Evolutionary conservation across 805 yeast genomes (phyloP), one percentile per base, ranked within the genome.

Genomic region (Starmerella stigmatis): DNA sequence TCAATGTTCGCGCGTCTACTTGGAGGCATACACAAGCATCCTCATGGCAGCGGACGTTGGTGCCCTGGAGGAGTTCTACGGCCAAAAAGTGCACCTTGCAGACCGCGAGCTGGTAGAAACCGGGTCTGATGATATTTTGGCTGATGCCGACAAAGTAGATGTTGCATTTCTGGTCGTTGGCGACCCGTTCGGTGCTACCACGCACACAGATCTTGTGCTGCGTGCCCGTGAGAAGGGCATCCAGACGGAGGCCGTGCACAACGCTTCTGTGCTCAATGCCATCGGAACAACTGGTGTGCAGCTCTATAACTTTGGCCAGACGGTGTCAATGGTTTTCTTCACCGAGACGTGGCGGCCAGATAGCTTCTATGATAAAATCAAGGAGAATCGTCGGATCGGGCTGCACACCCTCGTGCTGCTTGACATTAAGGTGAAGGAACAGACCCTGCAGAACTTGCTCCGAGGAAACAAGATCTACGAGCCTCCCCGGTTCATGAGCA

Each of bases 231-330:
- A 83, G 63, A 70, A 79, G 49, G 76, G 76, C 2, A 85, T 92
- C 59, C 68, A 73, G 41, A 84, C 83, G 35, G 94, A 84, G 60
- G 74, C 82, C 31, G 76, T 89, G 49, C 98, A 89, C 67, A 89
- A 89, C 63, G 98, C 98, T 1, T 83, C 95, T 15, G 92, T 89
- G 11, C 86, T 92, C 96, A 89, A 89, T 61, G 98, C 97, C 0
- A 94, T 89, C 21, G 98, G 98, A 16, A 94, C 96, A 1, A 86
- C 96, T 68, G 98, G 98, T 19, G 72, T 92, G 53, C 98, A 89
- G 64, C 70, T 89, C 48, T 89, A 89, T 65, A 86, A 81, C 57
- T 89, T 88, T 65, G 98, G 98, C 9, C 97, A 92, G 67, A 86
- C 97, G 10, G 89, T 89, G n/a, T 86, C 96, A 1, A 70, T 92